Evolutionary conservation across 1,284 basidiomycete species (phyloP), one percentile per base, ranked within the genome.

Genomic region (Ceratorhiza oryzae-sativae): DNA sequence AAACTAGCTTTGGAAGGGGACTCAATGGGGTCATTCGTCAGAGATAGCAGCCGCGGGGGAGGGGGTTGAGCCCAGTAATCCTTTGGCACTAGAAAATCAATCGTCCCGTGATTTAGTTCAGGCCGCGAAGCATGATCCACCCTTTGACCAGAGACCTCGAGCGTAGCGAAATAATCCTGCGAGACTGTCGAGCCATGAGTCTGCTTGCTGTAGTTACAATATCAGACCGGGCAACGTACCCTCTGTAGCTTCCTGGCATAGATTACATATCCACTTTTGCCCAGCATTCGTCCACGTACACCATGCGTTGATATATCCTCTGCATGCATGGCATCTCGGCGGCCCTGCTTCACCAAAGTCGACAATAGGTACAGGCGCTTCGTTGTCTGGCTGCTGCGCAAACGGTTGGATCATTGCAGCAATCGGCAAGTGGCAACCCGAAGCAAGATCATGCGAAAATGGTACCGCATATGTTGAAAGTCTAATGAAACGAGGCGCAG

Each of bases 301-400:
- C 95, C 95, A 99, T 0, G 96, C 91, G 79, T 98, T 99, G 78
- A 99, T 86, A 80, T 99, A 99, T 0, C 87, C 94, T 76, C 94
- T 86, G 81, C 97, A 99, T 53, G 87, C 84, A 67, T 86, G 87
- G 79, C 97, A 99, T 42, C 97, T 86, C 13, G 93, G 88, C 15
- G 97, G 97, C 9, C 95, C 96, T 8, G 82, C 61, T 79, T 85
- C 79, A 51, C 87, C 86, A 23, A 84, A 84, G 76, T 91, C 83
- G 8, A 98, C 88, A 3, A 95, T 77, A 0, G 96, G 95, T 5
- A 99, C 83, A 0, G 87, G 84, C 56, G 93, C 91, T 79, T 97
- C 95, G 60, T 90, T 86, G n/a, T 88, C 85, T 75, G 91, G 89
- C 34, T 89, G 84, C 71, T 92, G 90, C 0, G 93, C 93, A 77